Base-by-base conservation (phyloP, 352 stramenopile genomes). In the Globisporangium polare region DNA sequence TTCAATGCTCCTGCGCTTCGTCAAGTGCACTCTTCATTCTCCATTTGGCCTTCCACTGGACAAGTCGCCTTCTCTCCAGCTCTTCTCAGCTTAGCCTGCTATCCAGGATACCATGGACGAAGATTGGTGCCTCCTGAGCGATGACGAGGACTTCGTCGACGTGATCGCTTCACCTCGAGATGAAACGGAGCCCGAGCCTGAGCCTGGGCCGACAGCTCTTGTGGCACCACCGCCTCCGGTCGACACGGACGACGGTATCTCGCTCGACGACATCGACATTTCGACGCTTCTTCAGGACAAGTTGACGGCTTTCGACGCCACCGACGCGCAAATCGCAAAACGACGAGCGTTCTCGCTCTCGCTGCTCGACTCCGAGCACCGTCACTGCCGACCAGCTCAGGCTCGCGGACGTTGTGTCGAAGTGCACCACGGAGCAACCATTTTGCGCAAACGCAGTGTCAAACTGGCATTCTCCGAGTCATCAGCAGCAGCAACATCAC, bases 111-210 rank as follows among this genome's bases (percentile, higher is more conserved):
- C 45, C 12, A 78, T 71, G 65, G 69, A 80, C 45, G 78, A 90
- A 52, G 80, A 86, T 27, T 90, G 80, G 80, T 85, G 78, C 29
- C 53, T 79, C 59, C 51, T 89, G 46, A 81, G 77, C 54, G 66
- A 74, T 43, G 66, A 78, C 24, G 74, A 76, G 58, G 73, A 72
- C 26, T 63, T 67, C 31, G 54, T 35, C 2, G 41, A 46, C 3
- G 37, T 53, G 1, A 7, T 58, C 20, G 22, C 54, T 55, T 58
- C 37, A 54, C 13, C 29, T 35, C 59, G 73, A 26, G 59, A 71
- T 22, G 59, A 83, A 70, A 57, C 68, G 4, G 63, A 74, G 43
- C 52, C 62, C 27, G 73, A 77, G 47, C 31, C 46, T 42, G 50
- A 56, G 31, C 27, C 26, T 22, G 6, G 15, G 20, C 17, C 7